A percentile compares a stretch with the other conserved stretches of the same genome.
phyloP scores from a whole-genome alignment of 176 grass and related monocot species.

The Carex kokanica region DNA sequence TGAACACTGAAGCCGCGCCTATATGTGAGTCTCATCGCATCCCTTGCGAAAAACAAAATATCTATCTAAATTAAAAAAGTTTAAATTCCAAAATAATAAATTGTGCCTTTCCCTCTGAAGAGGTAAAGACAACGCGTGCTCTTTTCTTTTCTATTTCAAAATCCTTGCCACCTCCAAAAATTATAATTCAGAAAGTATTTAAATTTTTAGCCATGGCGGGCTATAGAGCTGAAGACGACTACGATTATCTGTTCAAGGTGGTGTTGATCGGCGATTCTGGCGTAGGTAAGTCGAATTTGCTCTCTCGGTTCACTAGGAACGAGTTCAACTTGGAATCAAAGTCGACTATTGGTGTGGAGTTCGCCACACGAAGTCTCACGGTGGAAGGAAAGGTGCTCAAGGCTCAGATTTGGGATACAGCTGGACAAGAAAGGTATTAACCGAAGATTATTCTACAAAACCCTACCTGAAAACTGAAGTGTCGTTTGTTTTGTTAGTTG shows the following conservation, averaged over 20 bases:
- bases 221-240: constrained; percentile 36
- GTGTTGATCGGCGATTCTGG: constrained; percentile 43
- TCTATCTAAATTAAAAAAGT: background rate
- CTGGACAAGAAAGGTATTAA: no score
- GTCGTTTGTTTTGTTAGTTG: background rate
- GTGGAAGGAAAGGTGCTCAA: constrained; percentile 45
- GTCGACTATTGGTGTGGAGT: constrained; percentile 34
- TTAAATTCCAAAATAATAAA: background rate
- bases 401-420: constrained; percentile 39
- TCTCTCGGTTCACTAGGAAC: constrained; percentile 39
- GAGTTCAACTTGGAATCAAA: constrained; percentile 45
- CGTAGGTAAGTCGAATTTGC: constrained; percentile 44
- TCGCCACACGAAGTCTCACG: constrained; percentile 33
- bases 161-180: background rate
- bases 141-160: background rate
- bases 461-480: background rate
- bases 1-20: background rate
- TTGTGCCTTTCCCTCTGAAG: background rate
- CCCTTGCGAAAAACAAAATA: background rate
- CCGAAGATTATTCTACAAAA: no score
- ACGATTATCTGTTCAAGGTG: constrained; percentile 46
- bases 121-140: constrained; percentile 17
- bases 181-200: background rate
- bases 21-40: background rate
- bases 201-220: constrained; percentile 28